Base-by-base conservation (phyloP, 2,329 filamentous ascomycete genomes). In the Alternaria atra region DNA sequence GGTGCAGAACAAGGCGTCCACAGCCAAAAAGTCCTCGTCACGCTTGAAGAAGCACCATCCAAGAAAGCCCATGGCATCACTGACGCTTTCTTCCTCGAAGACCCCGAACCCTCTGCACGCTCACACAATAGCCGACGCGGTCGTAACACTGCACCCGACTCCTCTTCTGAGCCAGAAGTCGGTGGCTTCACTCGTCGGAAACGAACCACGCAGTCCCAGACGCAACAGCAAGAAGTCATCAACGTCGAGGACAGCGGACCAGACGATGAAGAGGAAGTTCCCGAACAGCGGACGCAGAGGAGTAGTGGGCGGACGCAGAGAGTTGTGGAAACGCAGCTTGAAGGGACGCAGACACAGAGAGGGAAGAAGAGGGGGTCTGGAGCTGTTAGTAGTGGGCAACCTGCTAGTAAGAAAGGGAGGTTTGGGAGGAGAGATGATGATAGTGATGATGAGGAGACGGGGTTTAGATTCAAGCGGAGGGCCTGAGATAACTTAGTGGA, bases 41-140 rank as follows among this genome's bases (percentile, higher is more conserved):
- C 85, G 0, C 80, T 97, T 4, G 88, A 91, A 66, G 89, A 92
- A 75, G 90, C 89, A 17, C 68, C 72, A 23, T 88, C 87, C 71
- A 85, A 85, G 50, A 92, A 91, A 68, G 87, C 88, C 37, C 91
- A 90, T 71, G 91, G 91, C 2, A 86, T 93, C 27, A 90, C 90
- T 1, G 90, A 93, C 52, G 86, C 90, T 46, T 92, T 93, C 79
- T 94, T 91, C 89, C 83, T 91, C 2, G 86, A 90, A 57, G 70
- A 71, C 32, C 30, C 60, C 2, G 65, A 72, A 44, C 67, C 69
- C 27, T 63, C 65, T 4, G 58, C 55, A 12, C 65, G 62, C n/a
- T 68, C 67, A 13, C 68, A 63, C 10, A 58, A 66, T 15, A 63
- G 58, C 2, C 54, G 58, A 5, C 58, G 54, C 17, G 34, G 47